Conservation (phyloP, 2,329 filamentous ascomycete genomes). For the Calonectria montana region DNA sequence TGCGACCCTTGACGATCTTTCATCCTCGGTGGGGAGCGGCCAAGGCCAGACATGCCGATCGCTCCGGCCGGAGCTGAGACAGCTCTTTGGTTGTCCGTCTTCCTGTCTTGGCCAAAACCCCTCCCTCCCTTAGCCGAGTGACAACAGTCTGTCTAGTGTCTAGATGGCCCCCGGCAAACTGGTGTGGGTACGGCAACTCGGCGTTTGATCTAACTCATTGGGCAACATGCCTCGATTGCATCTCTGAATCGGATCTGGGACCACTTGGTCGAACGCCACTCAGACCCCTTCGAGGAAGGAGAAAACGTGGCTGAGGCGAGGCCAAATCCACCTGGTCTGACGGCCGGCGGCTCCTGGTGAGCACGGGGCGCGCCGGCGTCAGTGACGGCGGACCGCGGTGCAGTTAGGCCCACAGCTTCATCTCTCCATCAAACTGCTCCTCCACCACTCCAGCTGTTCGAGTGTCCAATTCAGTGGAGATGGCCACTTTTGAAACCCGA, state of each 20-base stretch:
- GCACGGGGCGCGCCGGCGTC: background rate
- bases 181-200: background rate
- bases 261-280: conserved; percentile 31
- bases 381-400: conserved; percentile 34
- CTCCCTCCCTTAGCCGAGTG: background rate
- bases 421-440: background rate
- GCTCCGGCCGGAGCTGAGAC: background rate
- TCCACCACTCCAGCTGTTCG: background rate
- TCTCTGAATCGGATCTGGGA: background rate
- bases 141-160: background rate
- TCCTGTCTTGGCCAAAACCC: too few species aligned
- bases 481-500: conserved; percentile 17
- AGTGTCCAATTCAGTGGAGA: background rate
- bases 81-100: background rate
- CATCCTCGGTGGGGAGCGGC: conserved; percentile 6
- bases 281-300: conserved; percentile 17
- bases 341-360: conserved; percentile 29
- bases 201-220: conserved; percentile 1
- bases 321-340: background rate
- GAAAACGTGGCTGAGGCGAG: conserved; percentile 41
- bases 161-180: background rate
- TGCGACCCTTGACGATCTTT: conserved; percentile 16
- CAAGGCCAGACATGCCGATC: conserved; percentile 3
- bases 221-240: background rate
- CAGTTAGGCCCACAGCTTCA: conserved; percentile 12